These are phyloP conservation scores for Alternaria gaisen DNA, from an alignment of 2,329 filamentous ascomycete species.

Conservation along the genomic window DNA sequence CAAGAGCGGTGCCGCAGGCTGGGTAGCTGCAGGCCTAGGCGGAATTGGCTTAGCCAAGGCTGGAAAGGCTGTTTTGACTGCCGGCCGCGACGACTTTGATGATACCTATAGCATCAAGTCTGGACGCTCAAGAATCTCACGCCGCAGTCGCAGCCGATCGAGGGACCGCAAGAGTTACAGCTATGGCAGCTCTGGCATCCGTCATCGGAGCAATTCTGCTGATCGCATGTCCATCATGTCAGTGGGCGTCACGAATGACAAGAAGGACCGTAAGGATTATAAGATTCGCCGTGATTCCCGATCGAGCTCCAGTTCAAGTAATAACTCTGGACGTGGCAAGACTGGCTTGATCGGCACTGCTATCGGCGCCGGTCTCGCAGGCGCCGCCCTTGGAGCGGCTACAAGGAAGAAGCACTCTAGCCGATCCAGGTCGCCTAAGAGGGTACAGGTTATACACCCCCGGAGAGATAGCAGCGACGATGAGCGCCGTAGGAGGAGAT, in stretches of 20 bases:
- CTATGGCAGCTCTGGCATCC: conserved; percentile 54
- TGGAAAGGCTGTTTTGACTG: conserved; percentile 63
- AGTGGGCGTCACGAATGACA: conserved; percentile 46
- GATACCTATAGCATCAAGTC: conserved; percentile 68
- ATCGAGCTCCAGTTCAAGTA: conserved; percentile 56
- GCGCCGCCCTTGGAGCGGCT: conserved; percentile 49
- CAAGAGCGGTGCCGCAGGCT: conserved; percentile 57
- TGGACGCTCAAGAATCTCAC: conserved; percentile 52
- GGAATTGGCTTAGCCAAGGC: conserved; percentile 63
- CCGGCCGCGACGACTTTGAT: conserved; percentile 63
- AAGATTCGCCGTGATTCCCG: conserved; percentile 42
- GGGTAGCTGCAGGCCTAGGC: conserved; percentile 64
- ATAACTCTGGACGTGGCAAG: conserved; percentile 45
- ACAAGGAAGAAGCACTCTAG: conserved; percentile 42
- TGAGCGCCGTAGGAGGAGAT: conserved; percentile 38
- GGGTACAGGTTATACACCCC: conserved; percentile 36
- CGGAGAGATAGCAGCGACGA: conserved; percentile 43
- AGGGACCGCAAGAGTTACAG: conserved; percentile 54
- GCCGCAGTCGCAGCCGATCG: conserved; percentile 50
- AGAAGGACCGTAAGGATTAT: conserved; percentile 49
- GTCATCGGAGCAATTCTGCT: conserved; percentile 50
- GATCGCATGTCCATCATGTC: conserved; percentile 47
- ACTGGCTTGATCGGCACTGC: conserved; percentile 49
- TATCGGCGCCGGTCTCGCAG: conserved; percentile 51
- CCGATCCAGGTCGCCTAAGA: conserved; percentile 49